These are phyloP conservation scores for Cladorrhinum sp. DNA, from an alignment of 2,329 filamentous ascomycete species.

Conservation along the genomic window DNA sequence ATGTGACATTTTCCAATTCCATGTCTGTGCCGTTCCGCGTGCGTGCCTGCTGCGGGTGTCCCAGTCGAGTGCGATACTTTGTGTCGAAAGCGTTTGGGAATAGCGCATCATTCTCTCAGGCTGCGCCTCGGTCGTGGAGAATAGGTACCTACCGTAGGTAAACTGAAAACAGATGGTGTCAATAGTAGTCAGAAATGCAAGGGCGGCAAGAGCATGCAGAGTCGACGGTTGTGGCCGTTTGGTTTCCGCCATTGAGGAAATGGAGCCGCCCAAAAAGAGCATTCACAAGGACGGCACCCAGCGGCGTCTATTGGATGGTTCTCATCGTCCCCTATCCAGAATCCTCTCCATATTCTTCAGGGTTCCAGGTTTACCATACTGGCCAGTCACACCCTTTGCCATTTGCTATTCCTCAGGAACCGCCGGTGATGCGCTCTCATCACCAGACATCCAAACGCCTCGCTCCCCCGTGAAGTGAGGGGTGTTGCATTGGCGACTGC, in stretches of 20 bases:
- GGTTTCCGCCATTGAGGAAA: not conserved
- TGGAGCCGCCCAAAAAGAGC: not conserved
- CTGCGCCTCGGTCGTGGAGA: conserved; percentile 3
- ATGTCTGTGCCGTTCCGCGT: conserved; percentile 8
- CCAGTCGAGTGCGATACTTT: conserved; percentile 1
- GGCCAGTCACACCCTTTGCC: not conserved
- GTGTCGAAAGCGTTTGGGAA: conserved; percentile 22
- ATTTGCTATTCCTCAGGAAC: not conserved
- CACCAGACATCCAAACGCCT: not conserved
- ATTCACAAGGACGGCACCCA: not conserved
- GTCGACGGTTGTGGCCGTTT: not conserved
- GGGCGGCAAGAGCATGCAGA: not conserved
- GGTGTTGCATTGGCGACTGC: conserved; percentile 3
- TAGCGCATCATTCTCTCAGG: conserved; percentile 12
- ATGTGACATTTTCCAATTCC: conserved; percentile 2
- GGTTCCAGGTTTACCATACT: not conserved
- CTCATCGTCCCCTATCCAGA: not conserved
- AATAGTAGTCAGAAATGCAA: not conserved
- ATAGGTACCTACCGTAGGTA: too few relatives aligned
- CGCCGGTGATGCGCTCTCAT: not conserved
- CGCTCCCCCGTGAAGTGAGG: not conserved
- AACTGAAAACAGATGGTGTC: not conserved
- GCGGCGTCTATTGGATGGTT: not conserved
- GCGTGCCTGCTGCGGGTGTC: conserved; percentile 3
- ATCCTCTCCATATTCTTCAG: too few relatives aligned